These are phyloP conservation scores for Fusarium pseudograminearum DNA, from an alignment of 2,329 filamentous ascomycete species.

Conservation along the genomic window DNA sequence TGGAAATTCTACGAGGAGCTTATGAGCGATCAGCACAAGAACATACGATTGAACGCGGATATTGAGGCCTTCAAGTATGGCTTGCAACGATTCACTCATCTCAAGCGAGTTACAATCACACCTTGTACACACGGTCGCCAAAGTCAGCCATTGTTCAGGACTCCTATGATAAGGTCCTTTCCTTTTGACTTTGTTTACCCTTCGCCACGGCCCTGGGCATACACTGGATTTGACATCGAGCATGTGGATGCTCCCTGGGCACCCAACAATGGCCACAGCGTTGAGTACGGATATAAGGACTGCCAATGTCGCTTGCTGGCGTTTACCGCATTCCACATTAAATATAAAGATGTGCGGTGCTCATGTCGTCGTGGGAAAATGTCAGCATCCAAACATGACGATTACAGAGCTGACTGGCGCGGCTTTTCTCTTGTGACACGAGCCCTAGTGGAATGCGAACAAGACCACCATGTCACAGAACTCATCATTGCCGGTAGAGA, in stretches of 20 bases:
- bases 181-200: conserved; percentile 9
- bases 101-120: not conserved
- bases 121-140: not conserved
- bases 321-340: too few species aligned
- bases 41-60: not conserved
- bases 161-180: conserved; percentile 11
- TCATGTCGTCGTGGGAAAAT: too few species aligned
- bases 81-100: not conserved
- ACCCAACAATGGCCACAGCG: too few species aligned
- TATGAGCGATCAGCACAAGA: not conserved
- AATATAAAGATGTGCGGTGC: too few species aligned
- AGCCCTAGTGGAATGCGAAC: not conserved
- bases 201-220: not conserved
- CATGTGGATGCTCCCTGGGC: not conserved
- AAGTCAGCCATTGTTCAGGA: not conserved
- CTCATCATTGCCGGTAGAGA: not conserved
- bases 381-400: not conserved
- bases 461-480: not conserved
- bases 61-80: conserved; percentile 5
- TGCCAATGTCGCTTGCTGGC: fast-evolving
- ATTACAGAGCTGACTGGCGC: not conserved
- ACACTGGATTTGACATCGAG: not conserved
- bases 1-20: conserved; percentile 4
- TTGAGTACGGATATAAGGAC: too few species aligned
- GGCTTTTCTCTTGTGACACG: not conserved